These are phyloP conservation scores for Hyparrhenia diplandra DNA, from an alignment of 176 grass and related monocot species.

Conservation along the genomic window DNA sequence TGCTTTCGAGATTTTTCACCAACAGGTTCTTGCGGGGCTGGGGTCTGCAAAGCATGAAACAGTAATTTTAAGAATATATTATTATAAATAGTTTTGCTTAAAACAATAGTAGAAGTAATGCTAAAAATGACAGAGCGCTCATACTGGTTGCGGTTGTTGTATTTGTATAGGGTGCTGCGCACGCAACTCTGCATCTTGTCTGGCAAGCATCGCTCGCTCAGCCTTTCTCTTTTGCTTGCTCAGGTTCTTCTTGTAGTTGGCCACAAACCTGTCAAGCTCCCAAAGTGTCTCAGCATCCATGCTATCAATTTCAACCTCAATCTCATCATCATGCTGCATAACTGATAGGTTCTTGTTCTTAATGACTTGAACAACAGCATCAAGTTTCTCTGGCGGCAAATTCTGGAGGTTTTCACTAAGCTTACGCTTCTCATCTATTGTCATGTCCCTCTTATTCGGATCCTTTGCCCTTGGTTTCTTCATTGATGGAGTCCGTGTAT, in stretches of 20 bases:
- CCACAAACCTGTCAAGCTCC: slow-evolving; percentile 95
- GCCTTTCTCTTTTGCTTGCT: slow-evolving; percentile 96
- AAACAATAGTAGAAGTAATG: not conserved
- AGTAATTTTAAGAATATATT: not conserved
- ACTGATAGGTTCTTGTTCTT: slow-evolving; percentile 87
- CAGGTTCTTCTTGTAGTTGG: slow-evolving; percentile 93
- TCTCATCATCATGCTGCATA: slow-evolving; percentile 93
- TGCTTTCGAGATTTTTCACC: slow-evolving; percentile 43
- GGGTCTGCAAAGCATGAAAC: slow-evolving; percentile 23
- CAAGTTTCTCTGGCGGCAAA: slow-evolving; percentile 76
- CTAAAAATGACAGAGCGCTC: not conserved
- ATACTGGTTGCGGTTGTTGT: slow-evolving; percentile 54
- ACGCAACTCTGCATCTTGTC: slow-evolving; percentile 43
- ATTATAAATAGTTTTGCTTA: not conserved
- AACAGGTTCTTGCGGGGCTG: slow-evolving; percentile 29
- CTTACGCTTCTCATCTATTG: slow-evolving; percentile 88
- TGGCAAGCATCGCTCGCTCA: slow-evolving; percentile 83
- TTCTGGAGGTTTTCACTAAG: slow-evolving; percentile 95
- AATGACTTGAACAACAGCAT: slow-evolving; percentile 82
- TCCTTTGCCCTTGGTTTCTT: slow-evolving; percentile 99
- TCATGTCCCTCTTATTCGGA: slow-evolving; percentile 92
- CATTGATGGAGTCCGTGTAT: slow-evolving; percentile 53
- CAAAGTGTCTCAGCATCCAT: slow-evolving; percentile 95
- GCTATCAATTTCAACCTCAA: slow-evolving; percentile 99
- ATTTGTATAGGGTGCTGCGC: slow-evolving; percentile 26